Evolutionary conservation across 768 basidiomycete species (phyloP).

Genomic region (Coprinopsis marcescibilis): DNA sequence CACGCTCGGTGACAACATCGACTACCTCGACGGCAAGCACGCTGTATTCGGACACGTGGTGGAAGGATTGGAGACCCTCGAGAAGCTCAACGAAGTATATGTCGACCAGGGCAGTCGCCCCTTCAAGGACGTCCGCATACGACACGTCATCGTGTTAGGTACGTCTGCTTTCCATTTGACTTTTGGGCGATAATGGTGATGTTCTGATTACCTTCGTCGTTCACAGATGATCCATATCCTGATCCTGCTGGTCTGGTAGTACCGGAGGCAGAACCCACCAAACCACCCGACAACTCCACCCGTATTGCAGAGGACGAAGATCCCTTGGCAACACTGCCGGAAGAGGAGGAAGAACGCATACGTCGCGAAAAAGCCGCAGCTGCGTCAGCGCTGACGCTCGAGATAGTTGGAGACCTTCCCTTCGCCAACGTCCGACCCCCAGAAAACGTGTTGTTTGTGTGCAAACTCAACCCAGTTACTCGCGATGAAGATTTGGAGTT

Average conservation of each 20-base stretch:
- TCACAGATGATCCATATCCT: constrained; percentile 89
- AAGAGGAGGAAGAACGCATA: constrained; percentile 77
- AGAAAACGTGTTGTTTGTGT: constrained; percentile 97
- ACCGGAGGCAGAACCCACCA: constrained; percentile 71
- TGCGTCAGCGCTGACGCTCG: constrained; percentile 91
- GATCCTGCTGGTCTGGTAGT: constrained; percentile 75
- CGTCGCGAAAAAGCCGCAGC: constrained; percentile 85
- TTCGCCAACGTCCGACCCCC: constrained; percentile 98
- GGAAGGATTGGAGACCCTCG: constrained; percentile 87
- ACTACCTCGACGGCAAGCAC: constrained; percentile 91
- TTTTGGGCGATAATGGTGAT: not conserved
- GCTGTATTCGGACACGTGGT: constrained; percentile 95
- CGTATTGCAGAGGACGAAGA: constrained; percentile 96
- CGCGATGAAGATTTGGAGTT: constrained; percentile 94
- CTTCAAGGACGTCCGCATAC: constrained; percentile 88
- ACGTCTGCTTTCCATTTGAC: constrained; percentile 12
- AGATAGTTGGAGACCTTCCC: constrained; percentile 99
- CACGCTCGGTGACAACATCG: constrained; percentile 84
- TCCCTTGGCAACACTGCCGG: constrained; percentile 71
- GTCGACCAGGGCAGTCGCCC: constrained; percentile 86
- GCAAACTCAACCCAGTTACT: constrained; percentile 96
- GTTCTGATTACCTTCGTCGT: not conserved
- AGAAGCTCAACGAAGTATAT: constrained; percentile 89
- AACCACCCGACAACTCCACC: constrained; percentile 78
- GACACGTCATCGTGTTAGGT: constrained; percentile 96